Base-by-base conservation (phyloP, 2,329 filamentous ascomycete genomes). In the Plenodomus tracheiphilus region DNA sequence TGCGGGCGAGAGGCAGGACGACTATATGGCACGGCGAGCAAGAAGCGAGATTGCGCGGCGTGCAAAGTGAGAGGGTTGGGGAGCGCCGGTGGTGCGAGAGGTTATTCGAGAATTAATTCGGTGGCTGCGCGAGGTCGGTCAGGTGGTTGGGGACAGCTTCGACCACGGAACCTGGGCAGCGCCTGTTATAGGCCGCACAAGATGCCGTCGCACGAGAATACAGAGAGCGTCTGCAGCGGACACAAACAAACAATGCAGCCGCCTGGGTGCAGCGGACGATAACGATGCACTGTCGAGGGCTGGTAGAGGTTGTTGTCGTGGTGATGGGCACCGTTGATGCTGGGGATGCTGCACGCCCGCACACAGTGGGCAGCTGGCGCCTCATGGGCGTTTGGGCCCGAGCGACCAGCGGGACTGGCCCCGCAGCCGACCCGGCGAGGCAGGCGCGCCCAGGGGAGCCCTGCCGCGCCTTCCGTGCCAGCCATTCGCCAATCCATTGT, bases 21-120 rank as follows among this genome's bases (percentile, higher is more conserved):
- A 54, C 61, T 67, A 66, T 67, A 68, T 58, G 54, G 51, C 44
- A 15, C 6, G 28, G 47, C 20, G 30, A 40, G 25, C 15, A 28
- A 15, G 39, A 57, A 46, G 56, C 54, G 58, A 58, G 50, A 58
- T 61, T 49, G 49, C 55, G 60, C 49, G 45, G 34, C 41, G 35
- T 37, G 35, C 8, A 25, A 45, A 17, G 34, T 39, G 38, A 47
- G 52, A 57, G 49, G 49, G 54, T 54, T 51, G 53, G 57, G 52
- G 54, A 39, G 48, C 28, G 51, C 39, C 48, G 53, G 47, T 36
- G 53, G 35, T 46, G 30, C 5, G 38, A 8, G 38, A 18, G 16
- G 35, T 20, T 38, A 39, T 18, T 49, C 47, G 51, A 21, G 52
- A 45, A 36, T n/a, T 50, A 51, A 57, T 42, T 44, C 37, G 41